A percentile compares a stretch with the other conserved stretches of the same genome.
Evolutionary conservation across 495 filamentous ascomycete species (phyloP).

Genomic region (Tuber calosporum): DNA sequence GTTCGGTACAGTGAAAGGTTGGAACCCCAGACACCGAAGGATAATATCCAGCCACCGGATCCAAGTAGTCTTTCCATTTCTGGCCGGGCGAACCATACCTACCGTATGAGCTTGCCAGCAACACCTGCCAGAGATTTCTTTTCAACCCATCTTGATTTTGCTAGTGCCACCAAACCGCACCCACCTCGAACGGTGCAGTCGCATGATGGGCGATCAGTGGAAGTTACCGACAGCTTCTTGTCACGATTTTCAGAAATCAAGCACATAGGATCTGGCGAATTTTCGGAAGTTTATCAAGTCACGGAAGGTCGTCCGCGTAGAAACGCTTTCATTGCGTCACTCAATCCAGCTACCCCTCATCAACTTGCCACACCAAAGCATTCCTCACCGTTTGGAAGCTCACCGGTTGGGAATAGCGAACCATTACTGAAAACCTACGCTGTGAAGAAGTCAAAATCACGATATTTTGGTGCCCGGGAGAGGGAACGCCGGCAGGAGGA

Average conservation of each 20-base stretch:
- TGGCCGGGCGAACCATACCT: conserved; percentile 44
- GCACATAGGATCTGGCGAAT: conserved; percentile 76
- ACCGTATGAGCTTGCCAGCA: conserved; percentile 30
- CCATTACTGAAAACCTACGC: conserved; percentile 61
- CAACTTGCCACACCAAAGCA: conserved; percentile 44
- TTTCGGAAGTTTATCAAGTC: conserved; percentile 85
- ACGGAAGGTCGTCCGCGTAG: conserved; percentile 45
- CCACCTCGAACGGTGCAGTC: conserved; percentile 30
- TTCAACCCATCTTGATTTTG: background rate
- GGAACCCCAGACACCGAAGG: conserved; percentile 74
- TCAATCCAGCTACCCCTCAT: conserved; percentile 30
- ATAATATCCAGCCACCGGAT: conserved; percentile 67
- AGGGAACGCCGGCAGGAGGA: conserved; percentile 72
- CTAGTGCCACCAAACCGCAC: background rate
- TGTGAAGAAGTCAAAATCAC: conserved; percentile 85
- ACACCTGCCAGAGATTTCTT: conserved; percentile 27
- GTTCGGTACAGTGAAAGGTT: conserved; percentile 41
- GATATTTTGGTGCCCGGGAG: conserved; percentile 64
- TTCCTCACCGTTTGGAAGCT: conserved; percentile 45
- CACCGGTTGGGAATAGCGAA: conserved; percentile 42
- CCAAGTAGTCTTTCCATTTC: conserved; percentile 75
- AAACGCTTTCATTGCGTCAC: conserved; percentile 27
- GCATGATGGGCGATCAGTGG: conserved; percentile 26
- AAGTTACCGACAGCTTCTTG: conserved; percentile 36
- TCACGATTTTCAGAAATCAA: conserved; percentile 67